These are phyloP conservation scores for Ogataea ganodermae DNA, from an alignment of 805 yeast species.

Conservation along the genomic window DNA sequence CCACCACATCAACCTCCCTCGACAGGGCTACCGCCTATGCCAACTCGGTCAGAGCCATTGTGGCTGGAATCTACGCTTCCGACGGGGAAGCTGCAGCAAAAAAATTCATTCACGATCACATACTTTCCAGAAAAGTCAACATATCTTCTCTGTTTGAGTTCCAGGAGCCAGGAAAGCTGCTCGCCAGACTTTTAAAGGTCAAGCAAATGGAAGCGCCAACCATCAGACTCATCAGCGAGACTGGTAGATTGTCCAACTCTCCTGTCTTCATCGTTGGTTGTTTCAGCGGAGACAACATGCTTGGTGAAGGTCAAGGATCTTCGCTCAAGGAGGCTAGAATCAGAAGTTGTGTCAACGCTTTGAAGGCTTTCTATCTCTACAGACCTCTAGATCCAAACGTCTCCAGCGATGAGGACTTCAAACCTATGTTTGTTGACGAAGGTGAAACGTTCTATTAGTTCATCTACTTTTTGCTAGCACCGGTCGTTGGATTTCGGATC, in stretches of 20 bases:
- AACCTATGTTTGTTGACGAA: constrained; percentile 38
- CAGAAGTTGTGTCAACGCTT: constrained; percentile 87
- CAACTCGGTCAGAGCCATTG: constrained; percentile 74
- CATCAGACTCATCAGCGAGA: constrained; percentile 84
- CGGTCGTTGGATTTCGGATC: background rate
- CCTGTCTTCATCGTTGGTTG: constrained; percentile 93
- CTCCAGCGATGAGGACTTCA: constrained; percentile 58
- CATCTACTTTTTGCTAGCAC: background rate
- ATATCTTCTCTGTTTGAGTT: constrained; percentile 75
- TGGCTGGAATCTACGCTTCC: constrained; percentile 81
- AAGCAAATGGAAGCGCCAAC: constrained; percentile 74
- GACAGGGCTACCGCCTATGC: constrained; percentile 49
- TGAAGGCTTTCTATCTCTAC: constrained; percentile 90
- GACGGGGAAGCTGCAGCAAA: constrained; percentile 65
- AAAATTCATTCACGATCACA: constrained; percentile 69
- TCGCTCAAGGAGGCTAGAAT: constrained; percentile 89
- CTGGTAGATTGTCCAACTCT: constrained; percentile 82
- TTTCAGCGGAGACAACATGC: constrained; percentile 75
- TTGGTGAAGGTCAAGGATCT: constrained; percentile 94
- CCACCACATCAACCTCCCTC: constrained; percentile 29
- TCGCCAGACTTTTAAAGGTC: constrained; percentile 73
- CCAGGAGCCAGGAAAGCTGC: constrained; percentile 82
- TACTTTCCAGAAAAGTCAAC: constrained; percentile 81
- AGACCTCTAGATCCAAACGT: constrained; percentile 66
- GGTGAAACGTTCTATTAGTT: constrained; percentile 38